phyloP scores from a whole-genome alignment of 2,329 filamentous ascomycete genomes.

The Myriosclerotinia curreyana region DNA sequence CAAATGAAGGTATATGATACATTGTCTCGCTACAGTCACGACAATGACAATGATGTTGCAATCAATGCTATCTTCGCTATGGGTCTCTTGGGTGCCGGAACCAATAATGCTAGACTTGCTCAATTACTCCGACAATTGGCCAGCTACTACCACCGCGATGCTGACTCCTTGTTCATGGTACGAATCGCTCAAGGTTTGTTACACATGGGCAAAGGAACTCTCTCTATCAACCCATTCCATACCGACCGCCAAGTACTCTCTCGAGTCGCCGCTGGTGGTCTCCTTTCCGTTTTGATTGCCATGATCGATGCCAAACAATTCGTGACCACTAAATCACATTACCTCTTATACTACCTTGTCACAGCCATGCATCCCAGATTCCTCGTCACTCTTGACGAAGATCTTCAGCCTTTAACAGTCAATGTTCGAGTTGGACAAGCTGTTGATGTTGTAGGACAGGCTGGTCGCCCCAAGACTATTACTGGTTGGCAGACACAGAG shows the following conservation, averaged over 20 bases:
- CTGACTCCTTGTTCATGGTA: constrained; percentile 97
- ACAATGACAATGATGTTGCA: constrained; percentile 97
- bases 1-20: constrained; percentile 99
- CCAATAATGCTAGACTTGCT: constrained; percentile 94
- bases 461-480: constrained; percentile 96
- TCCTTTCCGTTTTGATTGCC: constrained; percentile 85
- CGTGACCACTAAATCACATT: constrained; percentile 67
- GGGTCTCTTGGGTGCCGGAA: constrained; percentile 93
- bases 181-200: constrained; percentile 95
- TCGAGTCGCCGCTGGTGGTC: constrained; percentile 80
- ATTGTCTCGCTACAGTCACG: constrained; percentile 93
- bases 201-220: constrained; percentile 98
- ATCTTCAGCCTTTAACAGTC: constrained; percentile 88
- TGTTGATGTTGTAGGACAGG: constrained; percentile 96
- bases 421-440: constrained; percentile 97
- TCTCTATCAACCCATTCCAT: constrained; percentile 98
- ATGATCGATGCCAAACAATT: constrained; percentile 95
- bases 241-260: constrained; percentile 96
- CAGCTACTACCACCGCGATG: constrained; percentile 96
- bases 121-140: constrained; percentile 92
- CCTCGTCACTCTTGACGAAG: constrained; percentile 92
- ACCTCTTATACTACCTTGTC: constrained; percentile 94
- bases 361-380: constrained; percentile 97
- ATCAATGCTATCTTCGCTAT: constrained; percentile 99
- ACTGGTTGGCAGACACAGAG: constrained; percentile 99